phyloP scores from a whole-genome alignment of 148 eudicot genomes.

The Talinum fruticosum region DNA sequence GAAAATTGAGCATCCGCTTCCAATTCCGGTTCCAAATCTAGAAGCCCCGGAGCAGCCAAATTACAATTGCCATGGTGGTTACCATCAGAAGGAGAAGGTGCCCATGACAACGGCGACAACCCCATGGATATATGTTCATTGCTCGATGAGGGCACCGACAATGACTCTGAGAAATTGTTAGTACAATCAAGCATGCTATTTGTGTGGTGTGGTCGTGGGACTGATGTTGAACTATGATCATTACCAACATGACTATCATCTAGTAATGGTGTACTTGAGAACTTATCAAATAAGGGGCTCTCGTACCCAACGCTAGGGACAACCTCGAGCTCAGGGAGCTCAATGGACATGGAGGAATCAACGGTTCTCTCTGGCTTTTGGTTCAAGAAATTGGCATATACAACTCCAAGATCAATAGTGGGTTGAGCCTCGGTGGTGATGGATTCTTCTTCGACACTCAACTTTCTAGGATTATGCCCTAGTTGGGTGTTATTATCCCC shows the following conservation, averaged over 20 bases:
- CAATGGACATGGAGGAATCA: not conserved
- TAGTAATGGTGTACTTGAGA: not conserved
- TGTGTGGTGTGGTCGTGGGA: not conserved
- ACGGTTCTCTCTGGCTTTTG: not conserved
- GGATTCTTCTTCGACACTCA: not conserved
- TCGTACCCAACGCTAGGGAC: not conserved
- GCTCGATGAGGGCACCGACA: not conserved
- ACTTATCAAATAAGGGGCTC: not conserved
- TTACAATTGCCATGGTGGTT: not conserved
- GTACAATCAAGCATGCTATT: not conserved
- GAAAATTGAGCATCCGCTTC: not conserved
- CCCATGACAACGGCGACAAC: not conserved
- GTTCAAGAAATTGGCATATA: constrained; percentile 12
- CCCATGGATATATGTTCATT: constrained; percentile 2
- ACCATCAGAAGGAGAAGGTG: not conserved
- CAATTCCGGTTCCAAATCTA: not conserved
- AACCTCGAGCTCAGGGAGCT: not conserved
- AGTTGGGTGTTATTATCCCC: not conserved
- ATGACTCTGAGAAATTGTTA: not conserved
- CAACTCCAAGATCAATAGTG: constrained; percentile 10
- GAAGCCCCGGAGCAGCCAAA: not conserved
- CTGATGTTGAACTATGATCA: not conserved
- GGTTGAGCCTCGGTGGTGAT: not conserved
- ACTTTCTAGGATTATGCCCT: not conserved
- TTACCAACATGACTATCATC: not conserved